Evolutionary conservation across 2,329 filamentous ascomycete genomes (phyloP), one percentile per base, ranked within the genome.

Genomic region (Exophiala sp.): DNA sequence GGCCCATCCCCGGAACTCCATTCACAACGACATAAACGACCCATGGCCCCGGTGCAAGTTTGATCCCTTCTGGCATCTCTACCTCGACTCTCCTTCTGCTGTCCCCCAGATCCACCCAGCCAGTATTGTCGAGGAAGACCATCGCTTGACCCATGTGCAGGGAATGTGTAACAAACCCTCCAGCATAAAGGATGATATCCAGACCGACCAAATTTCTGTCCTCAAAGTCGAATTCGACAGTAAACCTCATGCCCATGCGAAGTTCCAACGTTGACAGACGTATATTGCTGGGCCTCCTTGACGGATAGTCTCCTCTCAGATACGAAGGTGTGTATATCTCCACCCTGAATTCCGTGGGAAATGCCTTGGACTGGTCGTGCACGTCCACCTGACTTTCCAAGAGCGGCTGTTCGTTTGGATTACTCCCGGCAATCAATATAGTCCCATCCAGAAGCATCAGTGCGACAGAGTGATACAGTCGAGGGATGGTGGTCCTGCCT

Each of bases 281-380:
- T 43, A 81, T 67, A 40, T 71, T 65, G 2, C 67, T 71, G 2
- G 80, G 78, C 40, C 78, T 71, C 41, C 62, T 68, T 22, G 65
- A 63, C 1, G 69, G 70, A 42, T 76, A 76, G 34, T 68, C 70
- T 11, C 76, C 77, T 40, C 71, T 67, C 14, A 82, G 72, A 59
- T 83, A 83, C 2, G 78, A 77, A 34, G 80, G 80, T 22, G 76
- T 78, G 62, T 79, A 82, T 47, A 74, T 76, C 62, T 83, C 80
- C 37, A 81, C 77, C 29, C 78, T 73, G 67, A 80, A 82, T 54
- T 83, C 79, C 1, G 78, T 82, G 14, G 73, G 68, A 62, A 70
- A 82, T 38, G 66, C 63, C 48, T 59, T 59, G 18, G 46, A 60
- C 8, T 73, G 75, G 50, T 75, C 64, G 46, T 70, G 59, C 0